Evolutionary conservation across 257 asterid genomes (phyloP).

Genomic region (Rubia yunnanensis): DNA sequence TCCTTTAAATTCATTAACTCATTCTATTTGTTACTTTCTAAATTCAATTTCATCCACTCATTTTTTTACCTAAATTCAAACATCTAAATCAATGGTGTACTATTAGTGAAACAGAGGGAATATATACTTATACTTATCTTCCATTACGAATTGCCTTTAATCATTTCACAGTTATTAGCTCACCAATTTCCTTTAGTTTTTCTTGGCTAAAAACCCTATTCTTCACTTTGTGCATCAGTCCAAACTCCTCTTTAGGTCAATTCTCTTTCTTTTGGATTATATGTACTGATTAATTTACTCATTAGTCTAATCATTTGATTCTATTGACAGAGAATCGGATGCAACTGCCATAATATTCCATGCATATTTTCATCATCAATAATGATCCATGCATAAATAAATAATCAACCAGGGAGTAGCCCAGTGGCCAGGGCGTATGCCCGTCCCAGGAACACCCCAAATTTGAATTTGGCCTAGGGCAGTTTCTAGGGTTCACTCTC

Average conservation of each 20-base stretch:
- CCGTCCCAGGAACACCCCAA: too few species aligned
- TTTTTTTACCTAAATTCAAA: too few species aligned
- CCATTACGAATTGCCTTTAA: background rate
- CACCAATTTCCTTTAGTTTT: background rate
- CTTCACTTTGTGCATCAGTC: slow-evolving; percentile 17
- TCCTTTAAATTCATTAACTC: too few species aligned
- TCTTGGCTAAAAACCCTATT: background rate
- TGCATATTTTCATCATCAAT: slow-evolving; percentile 10
- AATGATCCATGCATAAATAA: background rate
- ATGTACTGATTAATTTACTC: slow-evolving; percentile 2
- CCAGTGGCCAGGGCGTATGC: background rate
- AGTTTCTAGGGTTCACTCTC: too few species aligned
- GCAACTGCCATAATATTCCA: slow-evolving; percentile 28
- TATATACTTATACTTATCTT: too few species aligned
- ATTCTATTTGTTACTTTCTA: too few species aligned
- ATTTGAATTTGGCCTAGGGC: too few species aligned
- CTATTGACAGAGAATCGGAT: slow-evolving; percentile 1
- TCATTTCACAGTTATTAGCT: background rate
- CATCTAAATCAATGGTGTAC: too few species aligned
- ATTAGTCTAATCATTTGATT: slow-evolving; percentile 4
- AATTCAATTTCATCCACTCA: too few species aligned
- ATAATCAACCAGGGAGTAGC: slow-evolving; percentile 7
- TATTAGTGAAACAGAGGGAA: too few species aligned
- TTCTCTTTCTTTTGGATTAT: slow-evolving; percentile 10
- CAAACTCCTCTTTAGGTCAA: slow-evolving; percentile 38